Base-by-base conservation (phyloP, 2,329 filamentous ascomycete genomes). In the Diaporthe nobilis region DNA sequence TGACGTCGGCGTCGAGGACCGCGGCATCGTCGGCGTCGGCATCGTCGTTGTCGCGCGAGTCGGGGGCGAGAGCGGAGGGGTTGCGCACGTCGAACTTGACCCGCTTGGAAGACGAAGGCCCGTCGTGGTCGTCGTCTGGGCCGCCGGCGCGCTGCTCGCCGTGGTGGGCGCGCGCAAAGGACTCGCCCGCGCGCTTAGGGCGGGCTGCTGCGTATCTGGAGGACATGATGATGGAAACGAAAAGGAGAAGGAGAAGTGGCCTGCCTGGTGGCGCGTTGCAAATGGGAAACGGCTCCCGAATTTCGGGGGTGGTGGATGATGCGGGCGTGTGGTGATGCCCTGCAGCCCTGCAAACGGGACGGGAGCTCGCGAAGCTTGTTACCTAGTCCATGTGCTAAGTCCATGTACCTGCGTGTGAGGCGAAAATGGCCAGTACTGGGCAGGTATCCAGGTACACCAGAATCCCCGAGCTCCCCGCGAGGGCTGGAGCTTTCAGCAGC, bases 21-120 rank as follows among this genome's bases (percentile, higher is more conserved):
- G 92, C 91, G 80, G 95, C 88, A 31, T 74, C 72, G 28, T 85
- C 85, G 39, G 87, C 84, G 5, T 86, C 86, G 25, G 61, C 61
- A 0, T 83, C 92, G 78, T 94, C 94, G 60, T 94, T 92, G 78
- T 94, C 93, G 2, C 90, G 90, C 2, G 92, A 94, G 82, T 97
- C 95, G 1, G 96, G 92, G 2, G 95, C 96, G 6, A 99, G 91
- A 0, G 94, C 95, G 22, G 96, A 98, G 4, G 97, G 97, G 82
- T 99, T 98, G 78, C 97, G 95, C 72, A 97, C 88, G 84, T 99
- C 97, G 85, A 99, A 99, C 81, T 94, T 95, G 76, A 95, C 94
- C 82, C 95, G 96, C 83, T 97, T 97, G 71, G 87, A 83, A 3
- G 87, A 84, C 1, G 82, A 82, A 42, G 88, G 86, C 22, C 44